Evolutionary conservation across 2,329 filamentous ascomycete species (phyloP).

Genomic region (Ophiostoma australiae): DNA sequence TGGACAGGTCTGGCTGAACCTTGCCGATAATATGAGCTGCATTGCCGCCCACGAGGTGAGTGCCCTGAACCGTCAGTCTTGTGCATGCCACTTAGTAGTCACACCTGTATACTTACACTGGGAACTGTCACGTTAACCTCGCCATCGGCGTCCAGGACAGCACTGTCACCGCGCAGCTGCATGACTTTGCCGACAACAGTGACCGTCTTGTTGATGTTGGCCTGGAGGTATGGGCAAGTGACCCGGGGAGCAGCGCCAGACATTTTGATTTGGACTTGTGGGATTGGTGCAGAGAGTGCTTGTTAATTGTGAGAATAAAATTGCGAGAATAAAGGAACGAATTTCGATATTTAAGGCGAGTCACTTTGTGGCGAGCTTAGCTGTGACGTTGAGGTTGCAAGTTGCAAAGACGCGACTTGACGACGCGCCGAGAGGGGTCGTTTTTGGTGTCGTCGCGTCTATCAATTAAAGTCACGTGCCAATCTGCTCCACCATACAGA

Average conservation of each 20-base stretch:
- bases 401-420: conserved; percentile 2
- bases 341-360: background rate
- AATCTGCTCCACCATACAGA: background rate
- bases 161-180: conserved; percentile 74
- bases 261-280: background rate
- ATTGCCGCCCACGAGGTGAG: conserved; percentile 64
- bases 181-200: conserved; percentile 81
- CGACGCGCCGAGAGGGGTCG: conserved; percentile 8
- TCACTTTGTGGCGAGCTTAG: background rate
- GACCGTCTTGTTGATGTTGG: conserved; percentile 69
- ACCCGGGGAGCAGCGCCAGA: conserved; percentile 63
- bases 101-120: conserved; percentile 45
- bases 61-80: conserved; percentile 48
- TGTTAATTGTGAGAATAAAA: background rate
- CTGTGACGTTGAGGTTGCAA: conserved; percentile 12
- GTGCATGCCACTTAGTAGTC: conserved; percentile 4
- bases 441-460: background rate
- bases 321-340: background rate
- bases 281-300: background rate
- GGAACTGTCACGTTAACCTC: conserved; percentile 68
- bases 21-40: conserved; percentile 75
- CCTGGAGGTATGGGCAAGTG: conserved; percentile 71
- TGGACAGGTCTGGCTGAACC: conserved; percentile 65
- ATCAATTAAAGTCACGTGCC: conserved; percentile 18
- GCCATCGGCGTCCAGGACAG: conserved; percentile 75